phyloP scores from a whole-genome alignment of 2,329 filamentous ascomycete genomes.

The Monascus ruber region DNA sequence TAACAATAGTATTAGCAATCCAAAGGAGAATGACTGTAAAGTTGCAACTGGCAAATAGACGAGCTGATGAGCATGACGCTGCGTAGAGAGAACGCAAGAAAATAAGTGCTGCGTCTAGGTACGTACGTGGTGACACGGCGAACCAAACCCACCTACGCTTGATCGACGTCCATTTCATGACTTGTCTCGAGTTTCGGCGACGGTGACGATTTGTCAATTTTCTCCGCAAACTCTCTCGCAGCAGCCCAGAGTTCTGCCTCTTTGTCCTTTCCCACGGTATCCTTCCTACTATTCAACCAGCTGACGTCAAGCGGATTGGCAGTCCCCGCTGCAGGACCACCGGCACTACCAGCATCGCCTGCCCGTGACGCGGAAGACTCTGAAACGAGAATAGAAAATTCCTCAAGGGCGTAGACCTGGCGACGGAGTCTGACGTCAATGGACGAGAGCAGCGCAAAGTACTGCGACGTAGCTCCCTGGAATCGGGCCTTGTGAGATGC shows the following conservation, averaged over 20 bases:
- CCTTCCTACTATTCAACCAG: conserved; percentile 77
- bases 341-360: conserved; percentile 17
- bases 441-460: conserved; percentile 61
- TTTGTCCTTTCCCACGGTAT: conserved; percentile 70
- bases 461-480: conserved; percentile 45
- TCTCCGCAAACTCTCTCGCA: conserved; percentile 45
- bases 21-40: no score
- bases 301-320: conserved; percentile 66
- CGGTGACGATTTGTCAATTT: conserved; percentile 13
- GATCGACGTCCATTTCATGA: conserved; percentile 12
- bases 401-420: conserved; percentile 69
- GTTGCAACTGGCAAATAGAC: no score
- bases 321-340: conserved; percentile 16
- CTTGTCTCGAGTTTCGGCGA: conserved; percentile 3
- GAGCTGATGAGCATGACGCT: no score
- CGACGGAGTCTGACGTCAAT: conserved; percentile 64
- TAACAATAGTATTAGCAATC: no score
- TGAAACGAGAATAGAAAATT: conserved; percentile 59
- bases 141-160: conserved; percentile 31
- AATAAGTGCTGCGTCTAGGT: background rate
- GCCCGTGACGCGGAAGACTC: conserved; percentile 23
- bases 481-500: conserved; percentile 50
- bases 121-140: background rate
- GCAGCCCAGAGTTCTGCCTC: conserved; percentile 67
- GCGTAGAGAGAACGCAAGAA: no score